Evolutionary conservation across 805 yeast species (phyloP), one percentile per base, ranked within the genome.

Genomic region (Cyberlindnera japonica): DNA sequence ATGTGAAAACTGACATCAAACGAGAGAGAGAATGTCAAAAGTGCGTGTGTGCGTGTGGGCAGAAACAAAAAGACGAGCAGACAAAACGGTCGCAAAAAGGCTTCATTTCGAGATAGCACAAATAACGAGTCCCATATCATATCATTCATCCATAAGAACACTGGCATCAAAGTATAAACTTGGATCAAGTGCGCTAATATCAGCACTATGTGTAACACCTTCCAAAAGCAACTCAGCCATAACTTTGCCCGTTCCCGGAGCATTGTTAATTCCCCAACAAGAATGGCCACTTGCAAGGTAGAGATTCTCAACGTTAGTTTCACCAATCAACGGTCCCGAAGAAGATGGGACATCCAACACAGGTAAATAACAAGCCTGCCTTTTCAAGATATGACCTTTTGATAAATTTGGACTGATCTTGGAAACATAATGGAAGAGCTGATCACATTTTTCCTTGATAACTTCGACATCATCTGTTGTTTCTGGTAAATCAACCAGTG

Each of bases 261-360:
- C 96, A 62, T 93, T 91, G 65, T 91, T 93, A 48, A 91, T 93
- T 17, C 99, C 99, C 99, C 99, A 91, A 65, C 98, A 93, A 13
- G 96, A 84, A 63, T 91, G 99, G 0, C 98, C 99, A 13, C 91
- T 77, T 3, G 96, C 96, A 41, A 91, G 62, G 53, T 68, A 84
- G 45, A 91, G 67, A 45, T 81, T 80, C 17, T 75, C 77, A 7
- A 90, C 95, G 55, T 89, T 89, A 0, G 98, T 91, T 53, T 86
- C 91, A 33, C 99, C 99, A 51, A 91, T 81, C 39, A 93, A 68
- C 0, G 99, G 99, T 6, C 99, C 99, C 2, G 91, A 78, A 28
- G 87, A 77, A 5, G 95, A 83, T 1, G 97, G 95, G 8, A 89
- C 91, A 58, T 91, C 96, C 37, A 91, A 73, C 5, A 91, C 96